Base-by-base conservation (phyloP, 306 rosid species). In the Vigna reflexopilosa region DNA sequence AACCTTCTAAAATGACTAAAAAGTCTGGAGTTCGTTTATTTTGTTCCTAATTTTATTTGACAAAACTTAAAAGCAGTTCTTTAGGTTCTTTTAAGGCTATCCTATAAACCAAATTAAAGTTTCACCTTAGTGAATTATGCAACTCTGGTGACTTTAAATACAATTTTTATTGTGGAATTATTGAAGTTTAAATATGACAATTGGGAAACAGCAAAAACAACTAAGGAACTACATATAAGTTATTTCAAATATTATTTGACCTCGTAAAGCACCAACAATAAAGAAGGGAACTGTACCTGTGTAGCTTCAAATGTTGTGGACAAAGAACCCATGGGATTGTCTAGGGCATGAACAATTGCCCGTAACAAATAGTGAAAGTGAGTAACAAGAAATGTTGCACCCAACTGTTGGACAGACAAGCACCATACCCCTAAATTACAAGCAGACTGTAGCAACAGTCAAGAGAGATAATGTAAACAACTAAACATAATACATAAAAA, bases 391-490 rank as follows among this genome's bases (percentile, higher is more conserved):
- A 87, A 44, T 10, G 83, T 63, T 38, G 82, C 77, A 59, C 62
- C 86, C 22, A 90, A 80, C 78, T 91, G 94, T 80, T 91, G 97
- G 4, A 94, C 82, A 72, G 97, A 91, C 80, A 91, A 83, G 84
- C 94, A 90, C 97, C 98, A 94, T 40, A 85, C 91, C 72, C 91
- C 98, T 82, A 94, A 83, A 79, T 91, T 94, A 75, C 98, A 94
- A 63, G 87, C 93, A 52, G 93, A 79, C 96, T 94, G 89, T 85
- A 84, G 36, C 13, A 85, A 66, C 12, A 72, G 73, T 67, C 44
- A 28, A 76, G 42, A 63, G 40, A 24, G 20, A 76, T 67, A 72
- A 71, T 9, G 64, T 8, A 6, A 65, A 75, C 10, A 45, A 34
- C 2, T 70, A 47, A 76, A 56, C 19, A 52, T 4, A 19, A 19